Evolutionary conservation across 1,139 yeast genomes (phyloP).

Genomic region (Sugiyamaella castrensis): DNA sequence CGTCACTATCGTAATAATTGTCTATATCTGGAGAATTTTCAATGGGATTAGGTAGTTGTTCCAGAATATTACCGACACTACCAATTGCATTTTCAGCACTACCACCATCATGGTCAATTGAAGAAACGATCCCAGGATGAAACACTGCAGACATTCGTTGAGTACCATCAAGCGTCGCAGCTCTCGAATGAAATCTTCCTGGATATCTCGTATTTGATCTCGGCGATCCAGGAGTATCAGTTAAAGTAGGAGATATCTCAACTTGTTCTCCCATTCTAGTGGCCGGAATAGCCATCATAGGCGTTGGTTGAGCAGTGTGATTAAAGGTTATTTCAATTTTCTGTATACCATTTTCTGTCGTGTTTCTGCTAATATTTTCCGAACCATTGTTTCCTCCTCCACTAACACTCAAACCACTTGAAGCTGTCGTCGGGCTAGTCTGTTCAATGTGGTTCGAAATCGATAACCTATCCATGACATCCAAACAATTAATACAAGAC

Average conservation of each 20-base stretch:
- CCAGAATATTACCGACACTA: constrained; percentile 7
- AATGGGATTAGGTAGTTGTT: constrained; percentile 13
- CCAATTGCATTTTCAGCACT: constrained; percentile 1
- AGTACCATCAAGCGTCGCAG: constrained; percentile 21
- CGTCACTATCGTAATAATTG: constrained; percentile 17
- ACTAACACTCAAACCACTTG: no score
- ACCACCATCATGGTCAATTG: constrained; percentile 12
- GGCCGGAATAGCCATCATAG: constrained; percentile 79
- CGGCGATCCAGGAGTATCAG: constrained; percentile 11
- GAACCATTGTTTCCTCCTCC: neutral
- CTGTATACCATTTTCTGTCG: neutral
- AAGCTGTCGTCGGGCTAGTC: neutral
- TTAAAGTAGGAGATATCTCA: constrained; percentile 55
- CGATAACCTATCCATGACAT: constrained; percentile 53
- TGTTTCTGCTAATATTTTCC: no score
- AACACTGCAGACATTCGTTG: constrained; percentile 20
- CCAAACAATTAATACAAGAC: constrained; percentile 75
- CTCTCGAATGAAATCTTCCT: constrained; percentile 18
- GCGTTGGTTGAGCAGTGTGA: constrained; percentile 58
- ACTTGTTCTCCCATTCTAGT: constrained; percentile 75
- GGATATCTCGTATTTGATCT: constrained; percentile 5
- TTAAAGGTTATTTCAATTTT: constrained; percentile 26
- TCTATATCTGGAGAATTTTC: constrained; percentile 11
- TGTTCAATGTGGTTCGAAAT: constrained; percentile 10
- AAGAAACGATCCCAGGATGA: neutral